Percentiles rank a stretch among this genome's conserved stretches.
Conservation (phyloP, 1,139 yeast species). For the Chernovozyma aurita region DNA sequence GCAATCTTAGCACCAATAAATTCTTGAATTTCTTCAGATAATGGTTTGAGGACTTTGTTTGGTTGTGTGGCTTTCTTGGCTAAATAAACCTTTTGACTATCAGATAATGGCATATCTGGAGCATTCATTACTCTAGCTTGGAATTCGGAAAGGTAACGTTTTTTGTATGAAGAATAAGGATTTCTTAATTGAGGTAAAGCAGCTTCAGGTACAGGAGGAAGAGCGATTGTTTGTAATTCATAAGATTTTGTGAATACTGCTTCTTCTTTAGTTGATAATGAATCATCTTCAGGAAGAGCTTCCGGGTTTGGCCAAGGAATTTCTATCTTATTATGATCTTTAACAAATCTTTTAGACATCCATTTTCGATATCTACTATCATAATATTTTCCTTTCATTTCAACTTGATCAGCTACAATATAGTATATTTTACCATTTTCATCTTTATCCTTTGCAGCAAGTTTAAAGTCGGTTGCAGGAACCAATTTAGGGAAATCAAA, state of each 20-base stretch:
- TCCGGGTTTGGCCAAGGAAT: slow-evolving; percentile 93
- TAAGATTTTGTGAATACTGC: slow-evolving; percentile 69
- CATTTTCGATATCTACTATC: slow-evolving; percentile 71
- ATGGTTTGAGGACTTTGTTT: slow-evolving; percentile 35
- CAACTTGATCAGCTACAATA: slow-evolving; percentile 75
- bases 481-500: slow-evolving; percentile 62
- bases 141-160: slow-evolving; percentile 50
- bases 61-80: slow-evolving; percentile 52
- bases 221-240: slow-evolving; percentile 64
- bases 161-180: slow-evolving; percentile 57
- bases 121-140: slow-evolving; percentile 62
- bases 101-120: slow-evolving; percentile 78
- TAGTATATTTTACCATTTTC: slow-evolving; percentile 53
- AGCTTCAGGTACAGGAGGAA: slow-evolving; percentile 63
- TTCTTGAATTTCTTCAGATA: slow-evolving; percentile 64
- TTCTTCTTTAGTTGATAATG: slow-evolving; percentile 53
- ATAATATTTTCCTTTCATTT: slow-evolving; percentile 61
- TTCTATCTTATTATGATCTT: slow-evolving; percentile 58
- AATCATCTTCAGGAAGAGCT: slow-evolving; percentile 51
- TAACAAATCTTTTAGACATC: slow-evolving; percentile 75
- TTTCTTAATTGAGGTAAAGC: slow-evolving; percentile 72
- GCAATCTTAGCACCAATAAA: slow-evolving; percentile 70
- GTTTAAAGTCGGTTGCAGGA: slow-evolving; percentile 38
- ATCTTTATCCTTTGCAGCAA: slow-evolving; percentile 72
- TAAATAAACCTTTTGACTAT: slow-evolving; percentile 57